phyloP scores from a whole-genome alignment of 2,329 filamentous ascomycete genomes.

The Aspergillus melleus region DNA sequence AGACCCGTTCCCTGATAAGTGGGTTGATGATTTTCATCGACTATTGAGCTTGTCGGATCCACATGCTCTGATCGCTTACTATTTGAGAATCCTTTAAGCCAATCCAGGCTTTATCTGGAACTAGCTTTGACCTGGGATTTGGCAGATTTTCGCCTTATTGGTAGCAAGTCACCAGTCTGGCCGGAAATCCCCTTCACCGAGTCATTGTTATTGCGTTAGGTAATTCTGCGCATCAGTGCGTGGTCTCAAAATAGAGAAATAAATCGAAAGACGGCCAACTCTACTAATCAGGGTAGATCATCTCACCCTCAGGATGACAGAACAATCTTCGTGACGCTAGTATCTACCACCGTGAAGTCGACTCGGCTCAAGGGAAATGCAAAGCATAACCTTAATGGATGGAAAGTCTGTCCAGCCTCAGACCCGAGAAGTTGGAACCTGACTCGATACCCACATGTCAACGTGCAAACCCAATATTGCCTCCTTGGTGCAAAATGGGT shows the following conservation, averaged over 20 bases:
- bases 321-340: not conserved
- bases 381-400: not conserved
- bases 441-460: not conserved
- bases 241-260: not conserved
- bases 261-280: not conserved
- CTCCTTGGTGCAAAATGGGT: not conserved
- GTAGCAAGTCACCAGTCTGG: not conserved
- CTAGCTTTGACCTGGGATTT: not conserved
- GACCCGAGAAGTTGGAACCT: not conserved
- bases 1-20: not conserved
- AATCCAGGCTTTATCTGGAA: not conserved
- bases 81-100: not conserved
- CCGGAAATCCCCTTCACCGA: not conserved
- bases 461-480: not conserved
- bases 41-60: not conserved
- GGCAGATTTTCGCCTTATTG: not conserved
- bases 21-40: not conserved
- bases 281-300: not conserved
- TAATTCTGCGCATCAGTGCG: not conserved
- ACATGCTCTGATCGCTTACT: not conserved
- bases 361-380: not conserved
- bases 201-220: not conserved
- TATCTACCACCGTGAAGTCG: not conserved
- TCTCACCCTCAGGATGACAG: not conserved
- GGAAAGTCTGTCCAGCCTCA: not conserved